These are phyloP conservation scores for Sanguinoderma infundibulare DNA, from an alignment of 1,284 basidiomycete species.

Conservation along the genomic window DNA sequence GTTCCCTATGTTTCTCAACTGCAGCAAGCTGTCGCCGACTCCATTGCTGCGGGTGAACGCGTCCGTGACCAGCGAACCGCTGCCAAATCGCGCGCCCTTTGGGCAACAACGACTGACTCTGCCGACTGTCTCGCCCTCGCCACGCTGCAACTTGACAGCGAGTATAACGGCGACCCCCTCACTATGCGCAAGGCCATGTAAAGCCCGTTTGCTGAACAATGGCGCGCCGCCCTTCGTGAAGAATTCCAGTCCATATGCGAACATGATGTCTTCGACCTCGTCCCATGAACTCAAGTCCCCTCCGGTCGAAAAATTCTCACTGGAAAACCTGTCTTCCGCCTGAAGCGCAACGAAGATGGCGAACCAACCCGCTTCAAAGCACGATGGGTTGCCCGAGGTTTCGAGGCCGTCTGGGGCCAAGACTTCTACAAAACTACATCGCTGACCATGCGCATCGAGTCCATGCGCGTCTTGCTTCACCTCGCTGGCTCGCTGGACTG, in stretches of 20 bases:
- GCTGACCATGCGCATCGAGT: conserved; percentile 20
- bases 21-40: not conserved
- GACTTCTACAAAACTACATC: conserved; percentile 16
- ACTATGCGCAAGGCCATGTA: conserved; percentile 31
- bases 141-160: conserved; percentile 11
- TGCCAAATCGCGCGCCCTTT: not conserved
- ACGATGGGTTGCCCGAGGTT: conserved; percentile 9
- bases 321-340: conserved; percentile 17
- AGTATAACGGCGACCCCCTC: conserved; percentile 29
- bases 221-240: conserved; percentile 27
- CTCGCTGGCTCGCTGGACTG: conserved; percentile 13
- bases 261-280: conserved; percentile 18
- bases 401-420: conserved; percentile 14
- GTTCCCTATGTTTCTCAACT: not conserved
- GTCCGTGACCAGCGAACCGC: not conserved
- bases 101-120: not conserved
- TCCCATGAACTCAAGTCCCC: conserved; percentile 14
- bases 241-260: conserved; percentile 16
- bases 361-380: conserved; percentile 15
- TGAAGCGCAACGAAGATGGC: conserved; percentile 10
- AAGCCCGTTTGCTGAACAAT: conserved; percentile 25
- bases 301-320: conserved; percentile 5
- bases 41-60: not conserved
- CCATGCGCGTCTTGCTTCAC: conserved; percentile 8
- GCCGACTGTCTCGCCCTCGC: not conserved